A percentile compares a stretch with the other conserved stretches of the same genome.
phyloP scores from a whole-genome alignment of 345 rosid species.

The Brassica rapa region DNA sequence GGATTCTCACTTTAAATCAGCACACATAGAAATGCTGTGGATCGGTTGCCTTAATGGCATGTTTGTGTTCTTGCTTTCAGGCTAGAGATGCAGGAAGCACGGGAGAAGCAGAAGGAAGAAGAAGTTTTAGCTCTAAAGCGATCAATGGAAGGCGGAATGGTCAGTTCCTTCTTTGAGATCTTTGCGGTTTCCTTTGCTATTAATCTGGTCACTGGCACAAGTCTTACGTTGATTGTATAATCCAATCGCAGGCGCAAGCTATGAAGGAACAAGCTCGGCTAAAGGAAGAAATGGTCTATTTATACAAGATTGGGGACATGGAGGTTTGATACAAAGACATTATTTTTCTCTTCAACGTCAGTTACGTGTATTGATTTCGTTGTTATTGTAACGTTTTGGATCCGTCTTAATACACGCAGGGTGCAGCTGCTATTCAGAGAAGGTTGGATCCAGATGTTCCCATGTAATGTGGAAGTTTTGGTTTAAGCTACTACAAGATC shows the following conservation, averaged over 20 bases:
- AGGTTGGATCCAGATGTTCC: slow-evolving; percentile 79
- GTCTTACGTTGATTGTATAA: slow-evolving; percentile 5
- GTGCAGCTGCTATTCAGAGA: slow-evolving; percentile 74
- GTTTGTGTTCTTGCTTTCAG: slow-evolving; percentile 49
- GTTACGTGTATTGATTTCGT: neutral
- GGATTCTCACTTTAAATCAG: neutral
- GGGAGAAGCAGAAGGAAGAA: slow-evolving; percentile 91
- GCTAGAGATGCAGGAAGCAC: slow-evolving; percentile 67
- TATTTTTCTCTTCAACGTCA: neutral
- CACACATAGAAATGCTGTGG: neutral
- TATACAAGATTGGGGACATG: slow-evolving; percentile 85
- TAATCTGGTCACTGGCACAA: neutral
- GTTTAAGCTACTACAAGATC: neutral
- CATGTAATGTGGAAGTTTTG: slow-evolving; percentile 39
- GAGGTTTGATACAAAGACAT: slow-evolving; percentile 53
- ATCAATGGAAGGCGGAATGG: slow-evolving; percentile 99
- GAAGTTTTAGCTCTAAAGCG: slow-evolving; percentile 69
- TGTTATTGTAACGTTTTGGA: neutral
- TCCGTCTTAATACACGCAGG: slow-evolving; percentile 40
- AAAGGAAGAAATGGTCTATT: slow-evolving; percentile 90
- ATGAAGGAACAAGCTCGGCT: slow-evolving; percentile 95
- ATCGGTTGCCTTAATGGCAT: neutral
- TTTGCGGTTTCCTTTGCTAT: neutral
- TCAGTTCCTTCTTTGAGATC: slow-evolving; percentile 38
- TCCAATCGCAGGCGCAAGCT: slow-evolving; percentile 70